These are phyloP conservation scores for Trichosporon asahii DNA, from an alignment of 1,284 basidiomycete species.

Conservation along the genomic window DNA sequence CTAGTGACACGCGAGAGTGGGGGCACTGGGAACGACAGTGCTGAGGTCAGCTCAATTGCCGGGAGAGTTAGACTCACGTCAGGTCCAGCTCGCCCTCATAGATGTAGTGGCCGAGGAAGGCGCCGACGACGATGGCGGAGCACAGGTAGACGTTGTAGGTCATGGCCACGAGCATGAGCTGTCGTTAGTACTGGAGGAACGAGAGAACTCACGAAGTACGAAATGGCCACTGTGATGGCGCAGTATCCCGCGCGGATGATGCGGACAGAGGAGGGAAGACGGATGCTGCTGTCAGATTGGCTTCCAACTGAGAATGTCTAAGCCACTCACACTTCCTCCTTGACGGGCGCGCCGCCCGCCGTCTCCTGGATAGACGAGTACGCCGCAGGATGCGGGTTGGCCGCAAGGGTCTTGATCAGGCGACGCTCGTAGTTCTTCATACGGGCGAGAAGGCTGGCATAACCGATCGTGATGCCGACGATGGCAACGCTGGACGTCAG, in stretches of 20 bases:
- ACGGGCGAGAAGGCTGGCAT: constrained; percentile 41
- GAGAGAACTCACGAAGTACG: constrained; percentile 46
- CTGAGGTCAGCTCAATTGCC: background rate
- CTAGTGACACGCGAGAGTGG: background rate
- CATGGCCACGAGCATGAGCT: constrained; percentile 55
- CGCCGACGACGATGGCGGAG: constrained; percentile 48
- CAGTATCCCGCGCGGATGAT: constrained; percentile 41
- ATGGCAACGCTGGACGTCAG: constrained; percentile 34
- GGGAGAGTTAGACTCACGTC: constrained; percentile 35
- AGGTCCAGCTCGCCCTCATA: constrained; percentile 50
- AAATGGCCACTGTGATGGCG: constrained; percentile 42
- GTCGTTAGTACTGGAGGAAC: background rate
- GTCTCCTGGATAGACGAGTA: constrained; percentile 36
- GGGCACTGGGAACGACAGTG: background rate
- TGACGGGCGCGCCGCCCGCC: constrained; percentile 25
- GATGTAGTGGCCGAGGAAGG: constrained; percentile 48
- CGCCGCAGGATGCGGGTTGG: constrained; percentile 24
- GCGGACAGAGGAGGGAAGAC: constrained; percentile 27
- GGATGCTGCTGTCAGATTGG: constrained; percentile 25
- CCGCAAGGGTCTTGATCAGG: constrained; percentile 33
- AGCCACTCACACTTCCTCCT: constrained; percentile 35
- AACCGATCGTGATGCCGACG: constrained; percentile 41
- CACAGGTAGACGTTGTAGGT: constrained; percentile 53
- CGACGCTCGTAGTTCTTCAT: constrained; percentile 37
- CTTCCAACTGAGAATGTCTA: background rate